These are phyloP conservation scores for Fusarium circinatum DNA, from an alignment of 2,329 filamentous ascomycete species.

Conservation along the genomic window DNA sequence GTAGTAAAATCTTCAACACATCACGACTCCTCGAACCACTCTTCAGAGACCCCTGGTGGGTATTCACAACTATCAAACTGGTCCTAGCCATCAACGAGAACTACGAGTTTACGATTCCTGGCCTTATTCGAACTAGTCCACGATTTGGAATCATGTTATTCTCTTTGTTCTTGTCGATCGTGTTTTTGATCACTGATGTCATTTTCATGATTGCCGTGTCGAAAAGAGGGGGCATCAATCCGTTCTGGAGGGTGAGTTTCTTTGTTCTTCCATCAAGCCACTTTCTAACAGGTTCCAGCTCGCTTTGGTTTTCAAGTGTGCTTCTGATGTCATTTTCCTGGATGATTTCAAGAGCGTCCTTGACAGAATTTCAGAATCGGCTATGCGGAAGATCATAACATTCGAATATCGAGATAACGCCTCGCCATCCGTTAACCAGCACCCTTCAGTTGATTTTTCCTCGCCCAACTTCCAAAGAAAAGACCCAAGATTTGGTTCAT, in stretches of 20 bases:
- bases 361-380: slow-evolving; percentile 22
- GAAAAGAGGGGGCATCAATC: slow-evolving; percentile 20
- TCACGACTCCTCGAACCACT: slow-evolving; percentile 16
- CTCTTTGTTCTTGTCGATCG: slow-evolving; percentile 16
- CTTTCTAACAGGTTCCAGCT: not conserved
- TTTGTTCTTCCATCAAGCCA: accelerated
- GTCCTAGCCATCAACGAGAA: slow-evolving; percentile 27
- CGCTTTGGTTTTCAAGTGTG: slow-evolving; percentile 26
- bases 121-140: slow-evolving; percentile 12
- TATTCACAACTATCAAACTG: slow-evolving; percentile 20
- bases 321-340: slow-evolving; percentile 26
- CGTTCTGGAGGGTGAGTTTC: slow-evolving; percentile 21
- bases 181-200: slow-evolving; percentile 17
- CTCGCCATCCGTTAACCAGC: not conserved
- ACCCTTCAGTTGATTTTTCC: not conserved
- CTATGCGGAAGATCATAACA: slow-evolving; percentile 23
- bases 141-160: slow-evolving; percentile 28
- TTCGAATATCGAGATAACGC: slow-evolving; percentile 11
- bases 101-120: slow-evolving; percentile 24
- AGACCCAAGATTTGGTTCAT: not conserved
- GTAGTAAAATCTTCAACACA: slow-evolving; percentile 7
- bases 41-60: slow-evolving; percentile 27
- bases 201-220: slow-evolving; percentile 29
- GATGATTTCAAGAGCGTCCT: slow-evolving; percentile 30
- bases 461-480: not conserved